Conservation (phyloP, 179 eudicot genomes). For the Carnegiea gigantea region DNA sequence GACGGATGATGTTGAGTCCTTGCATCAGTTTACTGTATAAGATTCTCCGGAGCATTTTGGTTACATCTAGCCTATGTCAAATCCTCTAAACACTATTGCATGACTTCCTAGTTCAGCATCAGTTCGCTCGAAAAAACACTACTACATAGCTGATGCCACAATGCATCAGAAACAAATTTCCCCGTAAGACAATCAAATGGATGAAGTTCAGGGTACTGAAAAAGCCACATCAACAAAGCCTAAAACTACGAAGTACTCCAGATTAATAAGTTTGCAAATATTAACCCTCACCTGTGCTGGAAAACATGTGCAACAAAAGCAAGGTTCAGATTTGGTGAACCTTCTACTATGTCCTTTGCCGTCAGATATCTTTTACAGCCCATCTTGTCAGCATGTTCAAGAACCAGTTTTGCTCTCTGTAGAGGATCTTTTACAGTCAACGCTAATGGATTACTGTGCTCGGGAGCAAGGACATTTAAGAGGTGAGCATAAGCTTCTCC, state of each 20-base stretch:
- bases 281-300: slow-evolving; percentile 76
- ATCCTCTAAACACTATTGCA: background rate
- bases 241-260: slow-evolving; percentile 8
- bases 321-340: slow-evolving; percentile 96
- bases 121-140: background rate
- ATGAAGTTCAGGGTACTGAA: background rate
- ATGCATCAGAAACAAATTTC: background rate
- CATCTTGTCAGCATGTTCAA: slow-evolving; percentile 99
- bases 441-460: slow-evolving; percentile 68
- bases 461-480: slow-evolving; percentile 89
- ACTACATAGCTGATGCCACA: background rate
- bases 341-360: slow-evolving; percentile 96
- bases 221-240: background rate
- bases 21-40: slow-evolving; percentile 1
- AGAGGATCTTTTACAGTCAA: slow-evolving; percentile 63
- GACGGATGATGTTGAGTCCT: background rate
- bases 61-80: background rate
- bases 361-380: slow-evolving; percentile 99
- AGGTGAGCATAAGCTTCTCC: slow-evolving; percentile 94
- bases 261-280: slow-evolving; percentile 1
- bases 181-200: background rate
- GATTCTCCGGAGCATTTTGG: background rate
- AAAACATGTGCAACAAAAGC: slow-evolving; percentile 98
- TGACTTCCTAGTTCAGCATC: background rate
- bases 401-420: slow-evolving; percentile 82